Conservation (phyloP, 495 filamentous ascomycete genomes). For the Letharia columbiana region DNA sequence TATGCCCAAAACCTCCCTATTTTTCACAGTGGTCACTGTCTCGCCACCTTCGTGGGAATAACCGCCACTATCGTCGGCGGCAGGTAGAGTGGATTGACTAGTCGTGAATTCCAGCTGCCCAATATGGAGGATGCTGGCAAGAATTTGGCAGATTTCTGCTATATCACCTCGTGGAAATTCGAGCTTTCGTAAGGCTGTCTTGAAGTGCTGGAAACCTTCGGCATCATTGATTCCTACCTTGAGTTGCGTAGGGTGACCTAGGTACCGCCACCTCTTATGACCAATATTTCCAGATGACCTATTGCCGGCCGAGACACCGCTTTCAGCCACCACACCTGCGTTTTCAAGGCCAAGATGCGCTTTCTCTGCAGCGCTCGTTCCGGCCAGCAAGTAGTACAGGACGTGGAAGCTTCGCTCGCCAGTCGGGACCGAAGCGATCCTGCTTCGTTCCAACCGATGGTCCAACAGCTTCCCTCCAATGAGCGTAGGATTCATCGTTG, state of each 20-base stretch:
- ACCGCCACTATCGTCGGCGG: constrained; percentile 85
- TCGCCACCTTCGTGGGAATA: constrained; percentile 93
- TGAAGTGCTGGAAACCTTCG: constrained; percentile 95
- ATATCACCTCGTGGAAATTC: constrained; percentile 91
- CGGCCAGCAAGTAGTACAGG: constrained; percentile 88
- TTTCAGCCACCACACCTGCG: constrained; percentile 30
- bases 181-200: constrained; percentile 85
- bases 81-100: constrained; percentile 64
- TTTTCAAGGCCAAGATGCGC: constrained; percentile 76
- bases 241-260: constrained; percentile 91
- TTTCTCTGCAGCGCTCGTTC: constrained; percentile 86
- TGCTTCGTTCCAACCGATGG: constrained; percentile 81
- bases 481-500: constrained; percentile 68
- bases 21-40: constrained; percentile 74
- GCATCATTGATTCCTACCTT: constrained; percentile 94
- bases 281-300: constrained; percentile 44
- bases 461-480: constrained; percentile 93
- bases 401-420: constrained; percentile 95
- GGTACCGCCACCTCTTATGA: constrained; percentile 83
- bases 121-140: constrained; percentile 87
- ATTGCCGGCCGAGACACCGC: constrained; percentile 34
- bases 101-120: constrained; percentile 89
- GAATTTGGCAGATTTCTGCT: constrained; percentile 88
- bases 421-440: constrained; percentile 83
- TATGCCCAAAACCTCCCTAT: constrained; percentile 79